A percentile compares a stretch with the other conserved stretches of the same genome.
These are phyloP conservation scores for Alisma plantagoaquatica DNA, from an alignment of 106 monocot species.

Conservation along the genomic window DNA sequence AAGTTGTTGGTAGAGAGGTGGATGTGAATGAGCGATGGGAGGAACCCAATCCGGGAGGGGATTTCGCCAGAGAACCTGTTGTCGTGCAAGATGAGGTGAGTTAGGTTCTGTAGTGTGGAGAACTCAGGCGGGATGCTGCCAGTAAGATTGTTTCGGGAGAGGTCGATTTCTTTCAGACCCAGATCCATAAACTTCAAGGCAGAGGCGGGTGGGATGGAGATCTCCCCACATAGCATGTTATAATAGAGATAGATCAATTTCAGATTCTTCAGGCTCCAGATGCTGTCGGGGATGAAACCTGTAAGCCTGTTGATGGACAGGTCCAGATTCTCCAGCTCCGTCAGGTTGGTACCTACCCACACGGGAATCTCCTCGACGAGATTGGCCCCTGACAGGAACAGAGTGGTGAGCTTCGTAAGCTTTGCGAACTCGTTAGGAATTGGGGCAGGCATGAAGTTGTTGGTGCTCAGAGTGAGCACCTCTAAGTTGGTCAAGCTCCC, in stretches of 20 bases:
- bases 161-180: not conserved
- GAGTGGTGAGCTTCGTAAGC: conserved; percentile 20
- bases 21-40: not conserved
- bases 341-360: not conserved
- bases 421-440: conserved; percentile 39
- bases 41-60: not conserved
- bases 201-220: no score
- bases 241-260: not conserved
- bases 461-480: conserved; percentile 24
- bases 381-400: conserved; percentile 25
- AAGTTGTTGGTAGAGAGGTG: conserved; percentile 6
- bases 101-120: conserved; percentile 1
- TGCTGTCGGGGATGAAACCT: not conserved
- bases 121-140: conserved; percentile 2
- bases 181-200: not conserved
- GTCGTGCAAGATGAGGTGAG: not conserved
- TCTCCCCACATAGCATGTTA: conserved; percentile 33
- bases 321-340: not conserved
- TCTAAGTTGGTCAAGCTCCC: conserved; percentile 26
- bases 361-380: conserved; percentile 19
- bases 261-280: conserved; percentile 1
- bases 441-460: conserved; percentile 22
- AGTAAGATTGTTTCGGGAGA: not conserved
- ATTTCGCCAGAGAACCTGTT: conserved; percentile 11
- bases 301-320: conserved; percentile 1